Evolutionary conservation across 257 asterid genomes (phyloP), one percentile per base, ranked within the genome.

Genomic region (Lantana camara): DNA sequence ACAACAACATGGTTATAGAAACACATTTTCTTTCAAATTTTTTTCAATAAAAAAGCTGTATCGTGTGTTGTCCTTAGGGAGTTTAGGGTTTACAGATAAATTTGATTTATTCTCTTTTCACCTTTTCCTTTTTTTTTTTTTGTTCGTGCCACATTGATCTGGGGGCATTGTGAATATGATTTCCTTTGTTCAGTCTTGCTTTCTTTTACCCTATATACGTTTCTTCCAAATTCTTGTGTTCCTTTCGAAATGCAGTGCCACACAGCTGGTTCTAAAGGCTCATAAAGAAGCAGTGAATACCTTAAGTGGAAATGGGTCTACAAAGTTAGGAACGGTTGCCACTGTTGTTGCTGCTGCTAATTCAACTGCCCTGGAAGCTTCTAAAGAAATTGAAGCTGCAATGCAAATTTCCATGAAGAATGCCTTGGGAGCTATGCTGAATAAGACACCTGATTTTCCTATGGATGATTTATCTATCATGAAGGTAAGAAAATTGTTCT

Each of bases 331-430:
- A 73, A 90, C 97, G 34, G 97, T 90, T 62, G 96, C 99, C 75
- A 80, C 99, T 67, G 99, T 94, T 49, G 99, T 94, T 61, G 96
- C 97, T 72, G 97, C 95, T 77, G 99, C 97, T 68, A 94, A 94
- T 80, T 84, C 99, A 44, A 84, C 99, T 23, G 99, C 99, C 16
- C 66, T 78, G 55, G 96, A 94, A 82, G 96, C 97, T 72, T 90
- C 97, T 70, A 94, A 86, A 79, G 99, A 90, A 79, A 80, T 94
- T 54, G 99, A 90, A 77, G 92, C 93, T 52, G 97, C 99, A 40
- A 83, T 90, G 99, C 96, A 94, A 73, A 86, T 94, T 64, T 52
- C 97, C 57, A 88, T 84, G 97, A 83, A 83, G 73, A 83, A 88
- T 76, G 99, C 97, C 61, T 72, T 94, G 75, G 99, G 96, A 75